phyloP scores from a whole-genome alignment of 2,329 filamentous ascomycete genomes.

The Alternaria triticimaculans region DNA sequence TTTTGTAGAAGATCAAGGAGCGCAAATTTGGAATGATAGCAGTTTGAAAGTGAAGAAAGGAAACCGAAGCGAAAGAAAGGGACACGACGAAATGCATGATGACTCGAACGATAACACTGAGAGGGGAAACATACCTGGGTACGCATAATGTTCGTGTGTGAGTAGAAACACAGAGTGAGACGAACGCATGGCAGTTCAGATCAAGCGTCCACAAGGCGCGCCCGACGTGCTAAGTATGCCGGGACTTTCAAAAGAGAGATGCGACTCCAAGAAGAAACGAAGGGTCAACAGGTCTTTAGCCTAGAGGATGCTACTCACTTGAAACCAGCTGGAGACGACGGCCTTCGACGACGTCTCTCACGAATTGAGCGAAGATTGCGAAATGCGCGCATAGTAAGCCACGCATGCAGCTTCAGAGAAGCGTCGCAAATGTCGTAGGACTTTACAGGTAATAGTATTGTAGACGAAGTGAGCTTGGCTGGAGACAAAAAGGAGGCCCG shows the following conservation, averaged over 20 bases:
- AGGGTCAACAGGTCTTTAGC: background rate
- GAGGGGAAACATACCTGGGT: background rate
- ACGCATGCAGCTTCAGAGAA: background rate
- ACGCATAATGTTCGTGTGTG: background rate
- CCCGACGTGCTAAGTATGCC: background rate
- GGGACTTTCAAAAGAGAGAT: background rate
- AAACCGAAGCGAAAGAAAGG: background rate
- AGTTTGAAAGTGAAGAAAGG: background rate
- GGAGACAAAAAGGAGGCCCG: constrained; percentile 1
- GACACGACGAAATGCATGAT: background rate
- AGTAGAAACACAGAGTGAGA: background rate
- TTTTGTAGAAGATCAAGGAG: background rate
- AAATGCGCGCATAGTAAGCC: background rate
- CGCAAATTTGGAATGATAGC: background rate
- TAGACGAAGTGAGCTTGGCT: background rate
- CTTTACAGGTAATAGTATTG: background rate
- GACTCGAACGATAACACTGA: background rate
- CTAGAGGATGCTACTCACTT: background rate
- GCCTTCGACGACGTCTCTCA: background rate
- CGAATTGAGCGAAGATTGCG: background rate
- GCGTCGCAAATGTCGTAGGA: background rate
- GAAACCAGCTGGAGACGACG: constrained; percentile 2
- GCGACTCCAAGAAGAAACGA: background rate
- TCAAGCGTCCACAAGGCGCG: background rate
- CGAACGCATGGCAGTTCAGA: background rate